These are phyloP conservation scores for Exidia glandulosa DNA, from an alignment of 768 basidiomycete species.

Conservation along the genomic window DNA sequence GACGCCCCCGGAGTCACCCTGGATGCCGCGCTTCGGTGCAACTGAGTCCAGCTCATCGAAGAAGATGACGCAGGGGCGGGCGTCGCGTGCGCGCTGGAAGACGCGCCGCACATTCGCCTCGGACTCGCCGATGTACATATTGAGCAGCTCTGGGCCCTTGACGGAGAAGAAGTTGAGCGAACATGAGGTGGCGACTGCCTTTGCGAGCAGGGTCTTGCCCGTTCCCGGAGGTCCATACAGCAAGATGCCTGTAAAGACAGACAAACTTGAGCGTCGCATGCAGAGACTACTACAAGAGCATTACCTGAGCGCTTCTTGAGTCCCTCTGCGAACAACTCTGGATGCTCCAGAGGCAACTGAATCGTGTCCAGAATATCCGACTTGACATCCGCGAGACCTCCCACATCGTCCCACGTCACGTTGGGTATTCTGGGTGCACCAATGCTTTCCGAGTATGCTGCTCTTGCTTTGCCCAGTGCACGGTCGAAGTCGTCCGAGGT, in stretches of 20 bases:
- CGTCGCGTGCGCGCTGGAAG: slow-evolving; percentile 85
- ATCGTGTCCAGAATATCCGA: slow-evolving; percentile 92
- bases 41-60: slow-evolving; percentile 95
- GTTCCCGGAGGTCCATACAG: slow-evolving; percentile 94
- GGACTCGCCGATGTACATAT: slow-evolving; percentile 98
- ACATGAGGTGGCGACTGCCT: slow-evolving; percentile 92
- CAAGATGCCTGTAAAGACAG: slow-evolving; percentile 53
- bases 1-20: slow-evolving; percentile 93
- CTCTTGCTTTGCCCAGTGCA: slow-evolving; percentile 61
- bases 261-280: not conserved
- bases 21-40: slow-evolving; percentile 88
- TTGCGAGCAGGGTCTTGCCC: slow-evolving; percentile 89
- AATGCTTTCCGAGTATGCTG: slow-evolving; percentile 80
- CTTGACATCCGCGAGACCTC: slow-evolving; percentile 80
- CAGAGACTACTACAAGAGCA: slow-evolving; percentile 8
- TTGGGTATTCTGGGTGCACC: slow-evolving; percentile 96
- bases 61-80: slow-evolving; percentile 89
- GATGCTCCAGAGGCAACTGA: slow-evolving; percentile 81
- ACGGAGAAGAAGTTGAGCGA: slow-evolving; percentile 95
- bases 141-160: slow-evolving; percentile 89
- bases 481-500: slow-evolving; percentile 53
- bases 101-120: slow-evolving; percentile 94
- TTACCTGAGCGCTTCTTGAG: slow-evolving; percentile 92
- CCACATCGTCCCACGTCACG: slow-evolving; percentile 96
- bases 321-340: slow-evolving; percentile 81